Conservation (phyloP, 164 flowering plant species). For the Chimonanthus praecox region DNA sequence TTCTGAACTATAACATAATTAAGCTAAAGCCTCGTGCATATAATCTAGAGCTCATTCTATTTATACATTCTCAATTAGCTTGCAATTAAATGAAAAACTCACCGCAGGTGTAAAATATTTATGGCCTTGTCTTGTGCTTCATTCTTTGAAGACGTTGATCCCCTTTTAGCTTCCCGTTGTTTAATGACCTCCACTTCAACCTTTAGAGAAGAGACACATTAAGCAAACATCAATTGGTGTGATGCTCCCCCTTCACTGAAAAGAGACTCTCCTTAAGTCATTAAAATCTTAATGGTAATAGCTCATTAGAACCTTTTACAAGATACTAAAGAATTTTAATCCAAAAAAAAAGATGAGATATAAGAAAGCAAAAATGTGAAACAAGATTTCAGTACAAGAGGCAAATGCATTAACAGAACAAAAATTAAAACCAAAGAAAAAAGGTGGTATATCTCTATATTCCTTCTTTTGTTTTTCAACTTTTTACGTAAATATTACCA, state of each 20-base stretch:
- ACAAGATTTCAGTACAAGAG: neutral
- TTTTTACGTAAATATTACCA: neutral
- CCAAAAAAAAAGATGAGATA: neutral
- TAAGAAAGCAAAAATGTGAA: neutral
- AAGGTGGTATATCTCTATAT: neutral
- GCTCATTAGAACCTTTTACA: too few species aligned
- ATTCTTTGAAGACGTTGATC: slow-evolving; percentile 55
- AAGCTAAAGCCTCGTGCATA: too few species aligned
- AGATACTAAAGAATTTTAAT: neutral
- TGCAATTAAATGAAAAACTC: slow-evolving; percentile 13
- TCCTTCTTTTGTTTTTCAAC: neutral
- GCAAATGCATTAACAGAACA: too few species aligned
- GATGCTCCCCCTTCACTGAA: slow-evolving; percentile 4
- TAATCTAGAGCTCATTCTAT: too few species aligned
- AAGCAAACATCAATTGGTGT: slow-evolving; percentile 3
- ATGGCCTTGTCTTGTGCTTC: slow-evolving; percentile 89
- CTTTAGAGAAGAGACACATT: slow-evolving; percentile 33
- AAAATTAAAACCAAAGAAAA: neutral
- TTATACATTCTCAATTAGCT: neutral
- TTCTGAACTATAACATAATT: too few species aligned
- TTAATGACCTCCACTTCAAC: slow-evolving; percentile 67
- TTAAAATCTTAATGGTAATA: neutral
- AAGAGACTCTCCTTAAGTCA: neutral
- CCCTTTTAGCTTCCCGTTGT: slow-evolving; percentile 62
- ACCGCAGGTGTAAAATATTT: slow-evolving; percentile 75